Base-by-base conservation (phyloP, 1,284 basidiomycete genomes). In the Coniferiporia weirii region DNA sequence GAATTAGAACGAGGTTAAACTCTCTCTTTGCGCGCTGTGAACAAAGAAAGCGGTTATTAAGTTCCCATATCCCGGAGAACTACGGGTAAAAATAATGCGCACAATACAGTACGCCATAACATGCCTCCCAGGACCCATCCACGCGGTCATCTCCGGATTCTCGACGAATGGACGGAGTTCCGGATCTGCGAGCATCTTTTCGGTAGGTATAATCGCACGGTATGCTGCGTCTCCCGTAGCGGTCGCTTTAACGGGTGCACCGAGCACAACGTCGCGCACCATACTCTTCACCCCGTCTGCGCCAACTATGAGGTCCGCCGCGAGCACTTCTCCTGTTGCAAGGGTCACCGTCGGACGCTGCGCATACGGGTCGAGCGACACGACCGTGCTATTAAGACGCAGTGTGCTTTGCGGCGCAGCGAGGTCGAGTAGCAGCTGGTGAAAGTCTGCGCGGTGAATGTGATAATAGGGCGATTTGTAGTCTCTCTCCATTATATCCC, bases 191-290 rank as follows among this genome's bases (percentile, higher is more conserved):
- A 77, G 56, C 66, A 86, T 73, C 9, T 72, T 63, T 8, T 71
- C 69, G 0, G 80, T 73, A 2, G 79, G 76, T 22, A 85, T 73
- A 17, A 80, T 67, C 63, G 78, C 66, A 72, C 83, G 60, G 64
- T 84, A 69, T 66, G 71, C 66, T 60, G 82, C 79, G 64, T 86
- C 83, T 1, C 82, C 83, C 0, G 83, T 84, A 9, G 79, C 71
- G 0, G 71, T 73, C 7, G 73, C 65, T 45, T 62, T 58, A 36
- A 63, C 65, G 7, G 64, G 63, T 3, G 57, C 59, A 5, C 67
- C 67, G 38, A 67, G 63, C 32, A 84, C 77, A 7, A 74, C 70
- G 46, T 76, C 71, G 54, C 85, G 78, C 7, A 83, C 69, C 47
- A 76, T 64, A 64, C 83, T 85, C 66, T 80, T 70, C 17, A 75